Conservation (phyloP, 2,329 filamentous ascomycete species). For the Aphanocladium album region DNA sequence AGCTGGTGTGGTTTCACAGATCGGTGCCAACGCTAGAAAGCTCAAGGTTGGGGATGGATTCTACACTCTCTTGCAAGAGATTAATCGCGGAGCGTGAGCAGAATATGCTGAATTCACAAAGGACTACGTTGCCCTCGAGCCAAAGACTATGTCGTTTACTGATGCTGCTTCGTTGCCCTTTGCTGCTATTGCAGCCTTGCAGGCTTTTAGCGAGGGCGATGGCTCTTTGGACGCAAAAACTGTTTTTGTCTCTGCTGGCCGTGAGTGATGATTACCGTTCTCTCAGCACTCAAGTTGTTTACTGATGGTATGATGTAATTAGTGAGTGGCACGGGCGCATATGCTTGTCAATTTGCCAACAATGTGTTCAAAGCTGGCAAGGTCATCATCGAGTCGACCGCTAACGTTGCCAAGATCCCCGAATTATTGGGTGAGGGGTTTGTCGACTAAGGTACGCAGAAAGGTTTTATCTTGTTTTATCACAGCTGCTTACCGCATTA, state of each 20-base stretch:
- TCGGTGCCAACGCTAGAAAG: neutral
- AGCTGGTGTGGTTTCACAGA: slow-evolving; percentile 6
- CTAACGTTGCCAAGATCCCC: slow-evolving; percentile 32
- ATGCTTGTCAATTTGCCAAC: slow-evolving; percentile 37
- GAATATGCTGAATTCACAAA: slow-evolving; percentile 31
- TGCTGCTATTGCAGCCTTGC: slow-evolving; percentile 36
- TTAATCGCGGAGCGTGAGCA: slow-evolving; percentile 31
- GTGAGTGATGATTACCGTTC: slow-evolving; percentile 15
- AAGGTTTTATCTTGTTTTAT: no score
- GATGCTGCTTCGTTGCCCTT: slow-evolving; percentile 40
- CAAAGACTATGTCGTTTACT: slow-evolving; percentile 33
- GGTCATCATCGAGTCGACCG: slow-evolving; percentile 40
- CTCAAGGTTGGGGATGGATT: slow-evolving; percentile 14
- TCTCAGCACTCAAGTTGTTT: neutral
- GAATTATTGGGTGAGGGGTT: slow-evolving; percentile 33
- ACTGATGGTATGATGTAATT: neutral
- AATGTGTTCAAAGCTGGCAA: slow-evolving; percentile 37
- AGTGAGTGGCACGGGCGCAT: slow-evolving; percentile 23
- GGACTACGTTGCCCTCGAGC: slow-evolving; percentile 33
- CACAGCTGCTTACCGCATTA: neutral
- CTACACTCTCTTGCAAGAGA: slow-evolving; percentile 20
- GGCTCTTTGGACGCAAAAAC: slow-evolving; percentile 35
- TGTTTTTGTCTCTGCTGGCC: slow-evolving; percentile 22
- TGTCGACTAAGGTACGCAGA: slow-evolving; percentile 31
- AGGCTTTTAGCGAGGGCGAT: slow-evolving; percentile 30